Evolutionary conservation across 768 basidiomycete genomes (phyloP), one percentile per base, ranked within the genome.

Genomic region (Pleurotus eryngii): DNA sequence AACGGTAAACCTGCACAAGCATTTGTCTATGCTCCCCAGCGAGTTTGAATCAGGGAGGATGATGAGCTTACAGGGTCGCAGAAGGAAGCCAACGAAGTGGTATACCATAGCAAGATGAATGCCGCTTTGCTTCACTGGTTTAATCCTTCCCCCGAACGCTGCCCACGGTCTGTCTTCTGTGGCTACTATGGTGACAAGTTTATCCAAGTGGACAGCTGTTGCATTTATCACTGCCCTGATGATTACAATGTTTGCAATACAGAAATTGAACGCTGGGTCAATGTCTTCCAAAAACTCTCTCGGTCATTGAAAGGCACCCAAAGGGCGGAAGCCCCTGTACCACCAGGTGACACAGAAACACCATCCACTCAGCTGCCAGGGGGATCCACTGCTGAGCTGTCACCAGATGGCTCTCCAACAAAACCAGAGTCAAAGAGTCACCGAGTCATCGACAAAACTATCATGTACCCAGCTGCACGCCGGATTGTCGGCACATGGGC

Each of bases 21-120:
- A 59, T 58, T 55, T 56, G 61, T 56, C 64, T 60, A 50, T 39
- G 61, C 30, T 62, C 62, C 57, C 68, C 68, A 26, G 66, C 40
- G 56, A 30, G 30, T 30, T 30, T 8, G 7, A 30, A 30, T 30
- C 30, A 30, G 9, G 18, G 7, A 8, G 14, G 15, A 26, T 3
- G 30, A 30, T 8, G 8, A 30, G 7, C 6, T 30, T 7, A 30
- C 30, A 30, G 30, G 30, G 30, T 30, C 30, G 1, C 6, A 30
- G 2, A 30, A 30, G 30, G 30, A 30, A 30, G 30, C 30, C 7
- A 30, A 30, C 2, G 30, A 30, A 8, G 30, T 1, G 3, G 30
- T 8, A 30, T 8, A 30, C 30, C 30, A 8, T 8, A 30, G 30
- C 30, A 30, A 30, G 7, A 30, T 30, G 30, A 30, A 30, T 30